Conservation (phyloP, 495 filamentous ascomycete genomes). For the Aspergillus ellipticus region DNA sequence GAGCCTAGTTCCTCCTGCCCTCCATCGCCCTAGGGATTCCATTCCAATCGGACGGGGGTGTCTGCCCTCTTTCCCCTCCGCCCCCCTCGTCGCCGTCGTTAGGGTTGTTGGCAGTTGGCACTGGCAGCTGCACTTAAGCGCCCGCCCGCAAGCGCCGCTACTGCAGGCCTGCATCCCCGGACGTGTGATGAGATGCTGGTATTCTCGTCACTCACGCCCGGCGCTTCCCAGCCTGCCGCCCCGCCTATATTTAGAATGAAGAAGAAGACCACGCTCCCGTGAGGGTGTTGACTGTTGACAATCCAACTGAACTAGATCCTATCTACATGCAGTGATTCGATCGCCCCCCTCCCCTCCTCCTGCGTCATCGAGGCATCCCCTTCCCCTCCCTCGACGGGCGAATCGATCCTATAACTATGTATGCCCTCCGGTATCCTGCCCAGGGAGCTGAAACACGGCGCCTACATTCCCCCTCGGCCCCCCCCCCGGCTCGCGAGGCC, state of each 20-base stretch:
- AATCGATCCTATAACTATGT: neutral
- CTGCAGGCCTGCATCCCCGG: neutral
- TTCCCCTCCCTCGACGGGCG: neutral
- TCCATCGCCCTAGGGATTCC: neutral
- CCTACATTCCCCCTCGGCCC: conserved; percentile 11
- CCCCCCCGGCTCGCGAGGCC: neutral
- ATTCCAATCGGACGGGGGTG: neutral
- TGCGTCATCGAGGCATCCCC: neutral
- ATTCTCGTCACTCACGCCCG: neutral
- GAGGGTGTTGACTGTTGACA: too few species aligned
- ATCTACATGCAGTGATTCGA: neutral
- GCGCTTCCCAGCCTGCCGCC: too few species aligned
- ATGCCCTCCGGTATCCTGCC: conserved; percentile 1
- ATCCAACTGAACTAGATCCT: neutral
- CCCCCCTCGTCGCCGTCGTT: neutral
- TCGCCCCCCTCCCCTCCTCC: neutral
- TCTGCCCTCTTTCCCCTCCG: neutral
- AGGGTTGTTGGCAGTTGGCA: neutral
- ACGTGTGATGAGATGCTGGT: neutral
- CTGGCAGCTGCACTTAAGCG: conserved; percentile 3
- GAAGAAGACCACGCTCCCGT: too few species aligned
- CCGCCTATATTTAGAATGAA: neutral
- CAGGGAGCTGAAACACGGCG: conserved; percentile 20
- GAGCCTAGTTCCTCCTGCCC: neutral
- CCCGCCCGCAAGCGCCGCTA: neutral